Conservation (phyloP, 2,329 filamentous ascomycete genomes). For the Fulvia fulva region DNA sequence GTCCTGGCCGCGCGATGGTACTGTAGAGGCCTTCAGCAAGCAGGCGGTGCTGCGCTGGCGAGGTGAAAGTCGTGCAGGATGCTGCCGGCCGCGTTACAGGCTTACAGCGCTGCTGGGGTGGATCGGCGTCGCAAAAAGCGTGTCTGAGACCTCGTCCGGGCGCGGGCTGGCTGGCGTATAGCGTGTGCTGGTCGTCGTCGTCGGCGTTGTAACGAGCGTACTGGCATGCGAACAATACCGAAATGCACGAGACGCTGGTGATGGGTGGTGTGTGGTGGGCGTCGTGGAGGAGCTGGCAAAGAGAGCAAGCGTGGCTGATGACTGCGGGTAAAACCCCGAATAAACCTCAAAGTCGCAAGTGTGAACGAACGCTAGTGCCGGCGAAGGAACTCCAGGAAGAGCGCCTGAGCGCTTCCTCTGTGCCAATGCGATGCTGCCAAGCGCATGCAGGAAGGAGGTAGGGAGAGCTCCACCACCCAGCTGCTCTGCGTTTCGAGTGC, state of each 20-base stretch:
- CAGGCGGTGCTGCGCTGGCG: neutral
- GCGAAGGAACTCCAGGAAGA: too few species aligned
- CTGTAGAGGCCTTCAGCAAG: neutral
- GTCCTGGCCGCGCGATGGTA: neutral
- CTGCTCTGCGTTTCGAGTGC: neutral
- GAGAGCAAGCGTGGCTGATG: neutral
- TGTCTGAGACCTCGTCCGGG: conserved; percentile 3
- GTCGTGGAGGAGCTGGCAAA: neutral
- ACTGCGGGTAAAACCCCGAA: neutral
- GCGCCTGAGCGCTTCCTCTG: neutral
- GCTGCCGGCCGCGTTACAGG: conserved; percentile 9
- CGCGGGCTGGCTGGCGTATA: neutral
- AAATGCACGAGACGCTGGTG: conserved; percentile 8
- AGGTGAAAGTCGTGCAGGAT: conserved; percentile 3
- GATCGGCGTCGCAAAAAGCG: conserved; percentile 13
- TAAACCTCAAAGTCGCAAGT: too few species aligned
- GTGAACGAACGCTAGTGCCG: neutral
- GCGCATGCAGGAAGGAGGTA: neutral
- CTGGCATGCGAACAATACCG: conserved; percentile 27
- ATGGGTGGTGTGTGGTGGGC: conserved; percentile 6
- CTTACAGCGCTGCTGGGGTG: conserved; percentile 5
- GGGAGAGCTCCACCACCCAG: neutral
- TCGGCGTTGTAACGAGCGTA: conserved; percentile 23
- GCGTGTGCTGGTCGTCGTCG: neutral
- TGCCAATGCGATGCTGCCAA: neutral